phyloP scores from a whole-genome alignment of 257 asterid species.

The Nyctanthes arbortristis region DNA sequence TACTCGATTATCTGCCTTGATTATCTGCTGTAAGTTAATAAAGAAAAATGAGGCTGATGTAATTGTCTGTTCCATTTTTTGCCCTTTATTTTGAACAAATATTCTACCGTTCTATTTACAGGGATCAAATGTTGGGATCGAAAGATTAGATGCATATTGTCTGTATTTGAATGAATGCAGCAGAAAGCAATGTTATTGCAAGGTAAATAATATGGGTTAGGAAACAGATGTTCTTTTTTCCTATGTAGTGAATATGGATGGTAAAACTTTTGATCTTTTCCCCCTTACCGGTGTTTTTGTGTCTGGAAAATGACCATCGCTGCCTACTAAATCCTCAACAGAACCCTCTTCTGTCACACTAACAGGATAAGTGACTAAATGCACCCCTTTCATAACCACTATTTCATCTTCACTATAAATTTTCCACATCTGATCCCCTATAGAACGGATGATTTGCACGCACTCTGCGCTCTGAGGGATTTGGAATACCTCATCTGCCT shows the following conservation, averaged over 20 bases:
- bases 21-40: no score
- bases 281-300: slow-evolving; percentile 63
- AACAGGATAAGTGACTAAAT: slow-evolving; percentile 69
- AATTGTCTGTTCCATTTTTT: slow-evolving; percentile 17
- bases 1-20: slow-evolving; percentile 8
- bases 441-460: slow-evolving; percentile 42
- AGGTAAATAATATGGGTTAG: not conserved
- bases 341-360: slow-evolving; percentile 48
- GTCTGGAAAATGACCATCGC: slow-evolving; percentile 60
- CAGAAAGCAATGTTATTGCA: not conserved
- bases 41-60: not conserved
- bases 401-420: slow-evolving; percentile 61
- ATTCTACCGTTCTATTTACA: not conserved
- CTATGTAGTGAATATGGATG: slow-evolving; percentile 73
- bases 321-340: slow-evolving; percentile 54
- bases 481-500: slow-evolving; percentile 43
- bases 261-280: slow-evolving; percentile 59
- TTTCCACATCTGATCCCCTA: slow-evolving; percentile 79
- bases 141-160: no score
- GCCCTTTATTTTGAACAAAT: slow-evolving; percentile 28
- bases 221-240: not conserved
- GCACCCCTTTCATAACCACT: slow-evolving; percentile 73
- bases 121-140: not conserved
- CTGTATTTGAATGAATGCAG: not conserved
- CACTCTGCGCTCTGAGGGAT: slow-evolving; percentile 71